These are phyloP conservation scores for Protomyces inouyei DNA, from an alignment of 1,139 yeast genomes.

Conservation along the genomic window DNA sequence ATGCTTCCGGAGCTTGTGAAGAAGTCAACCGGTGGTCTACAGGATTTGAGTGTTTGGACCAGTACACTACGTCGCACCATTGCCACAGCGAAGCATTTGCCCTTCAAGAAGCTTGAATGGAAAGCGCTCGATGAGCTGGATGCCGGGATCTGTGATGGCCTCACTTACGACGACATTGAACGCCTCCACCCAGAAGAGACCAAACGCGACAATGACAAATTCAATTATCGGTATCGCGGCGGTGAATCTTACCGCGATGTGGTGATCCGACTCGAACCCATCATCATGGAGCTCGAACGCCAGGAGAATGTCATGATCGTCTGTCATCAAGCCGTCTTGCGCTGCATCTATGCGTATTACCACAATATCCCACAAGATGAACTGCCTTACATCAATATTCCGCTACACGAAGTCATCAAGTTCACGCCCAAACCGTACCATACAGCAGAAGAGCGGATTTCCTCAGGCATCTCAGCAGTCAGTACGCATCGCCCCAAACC, in stretches of 20 bases:
- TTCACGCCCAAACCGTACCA: constrained; percentile 91
- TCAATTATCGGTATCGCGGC: constrained; percentile 72
- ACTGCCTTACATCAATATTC: constrained; percentile 98
- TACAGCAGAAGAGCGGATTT: constrained; percentile 74
- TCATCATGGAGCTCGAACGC: constrained; percentile 95
- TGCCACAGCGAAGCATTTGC: constrained; percentile 80
- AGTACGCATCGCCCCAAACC: constrained; percentile 66
- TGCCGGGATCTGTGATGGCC: constrained; percentile 96
- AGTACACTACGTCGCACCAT: constrained; percentile 88
- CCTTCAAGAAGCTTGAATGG: constrained; percentile 85
- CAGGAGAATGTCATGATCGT: constrained; percentile 93
- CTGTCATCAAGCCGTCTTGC: constrained; percentile 93
- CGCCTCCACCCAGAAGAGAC: constrained; percentile 85
- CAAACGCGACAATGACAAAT: constrained; percentile 93
- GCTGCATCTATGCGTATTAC: constrained; percentile 94
- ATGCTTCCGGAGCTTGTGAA: constrained; percentile 74
- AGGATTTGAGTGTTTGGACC: constrained; percentile 88
- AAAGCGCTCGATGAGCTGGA: constrained; percentile 95
- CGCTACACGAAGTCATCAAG: constrained; percentile 77
- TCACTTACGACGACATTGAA: constrained; percentile 85
- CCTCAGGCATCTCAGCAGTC: constrained; percentile 96
- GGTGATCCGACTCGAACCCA: constrained; percentile 88
- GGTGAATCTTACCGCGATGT: constrained; percentile 97
- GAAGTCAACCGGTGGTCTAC: constrained; percentile 64
- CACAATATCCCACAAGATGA: constrained; percentile 98